Evolutionary conservation across 1,284 basidiomycete genomes (phyloP), one percentile per base, ranked within the genome.

Genomic region (Taiwanofungus camphoratus): DNA sequence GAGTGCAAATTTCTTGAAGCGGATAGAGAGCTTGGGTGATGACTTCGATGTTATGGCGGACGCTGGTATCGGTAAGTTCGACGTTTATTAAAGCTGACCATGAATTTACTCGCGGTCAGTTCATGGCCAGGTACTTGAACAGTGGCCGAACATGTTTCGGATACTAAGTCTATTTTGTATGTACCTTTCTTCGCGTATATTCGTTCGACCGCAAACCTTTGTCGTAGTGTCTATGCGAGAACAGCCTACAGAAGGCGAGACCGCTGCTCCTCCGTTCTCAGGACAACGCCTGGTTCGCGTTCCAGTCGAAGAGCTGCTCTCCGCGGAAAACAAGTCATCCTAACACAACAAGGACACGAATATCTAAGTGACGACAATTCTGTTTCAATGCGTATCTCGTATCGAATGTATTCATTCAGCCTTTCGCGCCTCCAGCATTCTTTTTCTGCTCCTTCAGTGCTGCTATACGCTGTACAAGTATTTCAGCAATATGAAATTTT

Each of bases 111-210:
- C 6, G 15, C 16, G 23, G 34, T 22, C 46, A 87, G 84, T 82
- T 23, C 80, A 83, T 49, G 85, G 85, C 8, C 75, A 85, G 55
- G 85, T 88, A 1, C 69, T 87, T 18, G 77, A 79, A 49, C 84
- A 88, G 51, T 88, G 86, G 85, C 80, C 83, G 11, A 77, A 76
- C 56, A 88, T 88, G 86, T 87, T 88, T 56, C 72, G 79, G 47
- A 85, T 86, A 41, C 65, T 88, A 40, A 74, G 66, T 46, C 64
- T 81, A 44, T 87, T 85, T 56, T 54, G 85, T 88, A 55, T 54
- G 79, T 51, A 11, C n/a, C 15, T 13, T 19, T 31, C 29, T 0
- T 40, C 15, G 15, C 19, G 18, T 18, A 26, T 8, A 23, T 33
- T 22, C 30, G 27, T 15, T 62, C 45, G 24, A 23, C 19, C 15